Evolutionary conservation across 1,139 yeast species (phyloP).

Genomic region (Kodamaea suecica): DNA sequence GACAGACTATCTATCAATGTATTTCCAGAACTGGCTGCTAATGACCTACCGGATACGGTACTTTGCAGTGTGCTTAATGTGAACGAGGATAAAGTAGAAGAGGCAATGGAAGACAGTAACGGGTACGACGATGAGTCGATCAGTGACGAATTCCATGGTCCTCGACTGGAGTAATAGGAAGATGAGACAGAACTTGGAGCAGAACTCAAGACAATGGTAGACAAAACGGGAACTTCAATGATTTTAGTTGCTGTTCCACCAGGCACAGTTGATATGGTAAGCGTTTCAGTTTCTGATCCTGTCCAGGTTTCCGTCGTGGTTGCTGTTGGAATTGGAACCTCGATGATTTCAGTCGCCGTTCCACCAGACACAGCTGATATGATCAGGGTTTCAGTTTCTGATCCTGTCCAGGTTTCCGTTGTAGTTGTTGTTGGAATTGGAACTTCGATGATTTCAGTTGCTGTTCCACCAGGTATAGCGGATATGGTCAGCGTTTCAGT

Average conservation of each 20-base stretch:
- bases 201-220: not conserved
- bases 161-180: not conserved
- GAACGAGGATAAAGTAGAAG: not conserved
- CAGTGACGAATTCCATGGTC: not conserved
- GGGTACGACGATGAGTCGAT: not conserved
- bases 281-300: not conserved
- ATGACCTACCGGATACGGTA: not conserved
- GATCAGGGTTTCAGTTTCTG: conserved; percentile 10
- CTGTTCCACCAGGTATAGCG: conserved; percentile 13
- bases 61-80: not conserved
- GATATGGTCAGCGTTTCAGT: conserved; percentile 3
- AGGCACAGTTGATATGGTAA: not conserved
- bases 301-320: conserved; percentile 3
- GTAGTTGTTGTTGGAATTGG: conserved; percentile 13
- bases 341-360: conserved; percentile 16
- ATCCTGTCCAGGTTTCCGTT: conserved; percentile 12
- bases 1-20: too few relatives aligned
- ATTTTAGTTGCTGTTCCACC: conserved; percentile 1
- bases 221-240: not conserved
- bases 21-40: too few relatives aligned
- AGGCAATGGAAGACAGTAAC: not conserved
- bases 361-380: conserved; percentile 14
- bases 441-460: conserved; percentile 14
- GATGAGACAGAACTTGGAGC: not conserved
- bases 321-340: conserved; percentile 12